These are phyloP conservation scores for Coemansia sp. DNA, from an alignment of 192 early-diverging fungal genomes.

Conservation along the genomic window DNA sequence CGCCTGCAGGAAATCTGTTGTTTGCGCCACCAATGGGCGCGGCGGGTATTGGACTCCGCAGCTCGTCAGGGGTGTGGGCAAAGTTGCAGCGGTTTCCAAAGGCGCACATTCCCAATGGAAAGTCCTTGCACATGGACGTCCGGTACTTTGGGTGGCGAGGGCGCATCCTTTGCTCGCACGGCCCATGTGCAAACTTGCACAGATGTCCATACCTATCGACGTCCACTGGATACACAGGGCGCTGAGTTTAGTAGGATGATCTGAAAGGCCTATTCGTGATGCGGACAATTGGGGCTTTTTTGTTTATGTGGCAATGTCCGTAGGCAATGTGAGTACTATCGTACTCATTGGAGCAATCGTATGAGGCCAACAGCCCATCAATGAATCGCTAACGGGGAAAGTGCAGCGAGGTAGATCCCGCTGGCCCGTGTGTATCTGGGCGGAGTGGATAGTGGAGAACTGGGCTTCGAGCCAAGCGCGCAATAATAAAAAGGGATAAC, in stretches of 20 bases:
- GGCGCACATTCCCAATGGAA: constrained; percentile 85
- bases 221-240: not conserved
- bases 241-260: not conserved
- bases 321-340: not conserved
- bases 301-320: not conserved
- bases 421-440: no score
- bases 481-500: not conserved
- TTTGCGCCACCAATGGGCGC: not conserved
- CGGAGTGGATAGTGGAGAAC: no score
- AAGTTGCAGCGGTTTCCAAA: constrained; percentile 97
- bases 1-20: not conserved
- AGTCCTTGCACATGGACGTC: constrained; percentile 93
- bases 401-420: no score
- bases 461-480: no score
- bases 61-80: constrained; percentile 68
- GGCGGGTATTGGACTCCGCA: constrained; percentile 21
- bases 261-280: not conserved
- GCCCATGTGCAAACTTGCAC: constrained; percentile 95
- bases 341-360: no score
- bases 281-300: not conserved
- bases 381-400: no score
- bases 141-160: constrained; percentile 93
- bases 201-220: constrained; percentile 79
- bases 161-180: constrained; percentile 75
- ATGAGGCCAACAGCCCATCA: no score